Conservation (phyloP, 2,329 filamentous ascomycete species). For the Trichoderma sp. region DNA sequence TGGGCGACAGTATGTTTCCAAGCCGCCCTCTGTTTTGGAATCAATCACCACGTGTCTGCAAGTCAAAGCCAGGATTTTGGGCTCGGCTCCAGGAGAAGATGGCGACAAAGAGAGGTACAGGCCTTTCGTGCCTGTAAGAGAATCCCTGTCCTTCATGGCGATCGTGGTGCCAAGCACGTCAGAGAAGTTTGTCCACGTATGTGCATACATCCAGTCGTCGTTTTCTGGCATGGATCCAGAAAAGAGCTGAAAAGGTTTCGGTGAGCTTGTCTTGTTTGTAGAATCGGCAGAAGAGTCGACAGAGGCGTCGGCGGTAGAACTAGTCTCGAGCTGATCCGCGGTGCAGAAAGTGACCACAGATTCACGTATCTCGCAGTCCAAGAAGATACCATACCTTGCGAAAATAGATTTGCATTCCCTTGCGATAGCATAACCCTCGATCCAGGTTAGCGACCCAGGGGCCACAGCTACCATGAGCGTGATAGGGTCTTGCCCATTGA, state of each 20-base stretch:
- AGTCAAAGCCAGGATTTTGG: background rate
- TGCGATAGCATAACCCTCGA: background rate
- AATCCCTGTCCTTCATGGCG: background rate
- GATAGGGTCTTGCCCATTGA: background rate
- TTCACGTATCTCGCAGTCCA: constrained; percentile 12
- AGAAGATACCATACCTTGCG: background rate
- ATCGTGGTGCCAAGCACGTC: background rate
- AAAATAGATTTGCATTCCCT: background rate
- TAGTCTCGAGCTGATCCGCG: background rate
- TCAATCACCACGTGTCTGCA: background rate
- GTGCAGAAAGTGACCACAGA: background rate
- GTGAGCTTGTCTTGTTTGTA: background rate
- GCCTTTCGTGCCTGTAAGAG: background rate
- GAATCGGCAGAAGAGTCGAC: background rate
- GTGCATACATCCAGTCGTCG: background rate
- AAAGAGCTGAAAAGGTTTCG: background rate
- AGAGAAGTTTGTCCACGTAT: background rate
- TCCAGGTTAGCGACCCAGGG: background rate
- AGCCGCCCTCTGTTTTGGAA: background rate
- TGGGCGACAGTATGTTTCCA: background rate
- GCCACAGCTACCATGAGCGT: background rate
- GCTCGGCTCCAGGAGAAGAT: background rate
- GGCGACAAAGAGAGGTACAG: background rate
- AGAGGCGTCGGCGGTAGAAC: background rate
- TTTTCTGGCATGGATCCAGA: background rate